A percentile compares a stretch with the other conserved stretches of the same genome.
Evolutionary conservation across 495 filamentous ascomycete species (phyloP).

Genomic region (Penicillium nucicola): DNA sequence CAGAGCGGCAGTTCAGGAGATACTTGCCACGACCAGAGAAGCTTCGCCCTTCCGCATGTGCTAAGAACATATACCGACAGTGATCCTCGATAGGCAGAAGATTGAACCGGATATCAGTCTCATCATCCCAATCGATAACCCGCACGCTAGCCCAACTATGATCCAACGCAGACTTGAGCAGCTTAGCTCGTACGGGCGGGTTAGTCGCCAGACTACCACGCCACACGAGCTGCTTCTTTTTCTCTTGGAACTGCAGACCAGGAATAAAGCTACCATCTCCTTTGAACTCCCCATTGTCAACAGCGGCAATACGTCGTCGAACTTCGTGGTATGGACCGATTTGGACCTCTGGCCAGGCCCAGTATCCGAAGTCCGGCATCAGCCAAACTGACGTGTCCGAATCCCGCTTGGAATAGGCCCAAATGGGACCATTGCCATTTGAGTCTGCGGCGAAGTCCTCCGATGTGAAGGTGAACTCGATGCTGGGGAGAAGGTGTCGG

Average conservation of each 20-base stretch:
- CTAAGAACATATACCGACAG: slow-evolving; percentile 57
- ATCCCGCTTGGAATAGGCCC: slow-evolving; percentile 50
- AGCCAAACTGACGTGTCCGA: slow-evolving; percentile 55
- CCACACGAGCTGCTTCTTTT: slow-evolving; percentile 68
- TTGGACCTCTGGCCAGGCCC: slow-evolving; percentile 64
- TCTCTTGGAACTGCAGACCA: slow-evolving; percentile 37
- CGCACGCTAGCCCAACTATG: slow-evolving; percentile 52
- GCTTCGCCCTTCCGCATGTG: slow-evolving; percentile 54
- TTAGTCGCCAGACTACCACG: slow-evolving; percentile 51
- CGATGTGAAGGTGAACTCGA: slow-evolving; percentile 55
- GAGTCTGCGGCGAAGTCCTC: slow-evolving; percentile 43
- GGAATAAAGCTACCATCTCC: slow-evolving; percentile 10
- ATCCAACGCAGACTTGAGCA: slow-evolving; percentile 43
- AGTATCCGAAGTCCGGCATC: slow-evolving; percentile 80
- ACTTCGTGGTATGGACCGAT: slow-evolving; percentile 58
- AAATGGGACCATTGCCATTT: slow-evolving; percentile 34
- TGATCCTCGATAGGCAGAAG: slow-evolving; percentile 53
- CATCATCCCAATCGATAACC: slow-evolving; percentile 46
- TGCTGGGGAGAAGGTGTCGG: slow-evolving; percentile 52
- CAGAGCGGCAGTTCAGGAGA: slow-evolving; percentile 56
- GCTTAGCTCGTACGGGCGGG: slow-evolving; percentile 36
- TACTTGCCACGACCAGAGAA: slow-evolving; percentile 61
- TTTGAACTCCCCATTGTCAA: slow-evolving; percentile 29
- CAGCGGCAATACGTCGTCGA: slow-evolving; percentile 32
- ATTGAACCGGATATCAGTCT: slow-evolving; percentile 33